phyloP scores from a whole-genome alignment of 2,329 filamentous ascomycete species.

The Ophiostoma pallidulum region DNA sequence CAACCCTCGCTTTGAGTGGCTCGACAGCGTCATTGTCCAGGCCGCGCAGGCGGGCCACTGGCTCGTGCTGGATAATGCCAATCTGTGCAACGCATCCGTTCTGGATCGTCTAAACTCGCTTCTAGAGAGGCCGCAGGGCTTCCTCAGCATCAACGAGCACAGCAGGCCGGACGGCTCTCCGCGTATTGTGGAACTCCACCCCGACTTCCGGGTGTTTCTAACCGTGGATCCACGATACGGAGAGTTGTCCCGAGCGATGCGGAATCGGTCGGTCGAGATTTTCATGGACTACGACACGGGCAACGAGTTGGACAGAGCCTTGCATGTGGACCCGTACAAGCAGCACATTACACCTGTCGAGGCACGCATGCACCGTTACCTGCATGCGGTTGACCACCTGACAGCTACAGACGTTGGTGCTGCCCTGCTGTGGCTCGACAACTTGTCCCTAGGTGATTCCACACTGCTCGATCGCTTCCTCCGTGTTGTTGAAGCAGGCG shows the following conservation, averaged over 20 bases:
- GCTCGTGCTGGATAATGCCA: constrained; percentile 94
- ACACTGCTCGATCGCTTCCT: constrained; percentile 25
- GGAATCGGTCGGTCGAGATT: constrained; percentile 88
- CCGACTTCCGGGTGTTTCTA: constrained; percentile 83
- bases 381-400: constrained; percentile 28
- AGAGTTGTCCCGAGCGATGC: constrained; percentile 91
- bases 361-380: constrained; percentile 39
- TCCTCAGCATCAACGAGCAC: constrained; percentile 87
- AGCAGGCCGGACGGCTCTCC: constrained; percentile 73
- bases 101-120: constrained; percentile 90
- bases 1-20: constrained; percentile 86
- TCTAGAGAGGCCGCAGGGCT: constrained; percentile 73
- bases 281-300: constrained; percentile 46
- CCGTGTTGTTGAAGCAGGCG: constrained; percentile 1
- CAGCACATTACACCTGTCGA: constrained; percentile 39
- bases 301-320: constrained; percentile 21
- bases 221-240: constrained; percentile 89
- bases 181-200: constrained; percentile 69
- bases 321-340: constrained; percentile 25
- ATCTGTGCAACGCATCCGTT: constrained; percentile 90
- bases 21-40: constrained; percentile 84
- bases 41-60: constrained; percentile 80
- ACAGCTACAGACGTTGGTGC: constrained; percentile 20
- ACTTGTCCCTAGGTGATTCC: constrained; percentile 39
- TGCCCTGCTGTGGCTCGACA: constrained; percentile 35